These are phyloP conservation scores for Starmerella khaoyaiensis DNA, from an alignment of 805 yeast species.

Conservation along the genomic window DNA sequence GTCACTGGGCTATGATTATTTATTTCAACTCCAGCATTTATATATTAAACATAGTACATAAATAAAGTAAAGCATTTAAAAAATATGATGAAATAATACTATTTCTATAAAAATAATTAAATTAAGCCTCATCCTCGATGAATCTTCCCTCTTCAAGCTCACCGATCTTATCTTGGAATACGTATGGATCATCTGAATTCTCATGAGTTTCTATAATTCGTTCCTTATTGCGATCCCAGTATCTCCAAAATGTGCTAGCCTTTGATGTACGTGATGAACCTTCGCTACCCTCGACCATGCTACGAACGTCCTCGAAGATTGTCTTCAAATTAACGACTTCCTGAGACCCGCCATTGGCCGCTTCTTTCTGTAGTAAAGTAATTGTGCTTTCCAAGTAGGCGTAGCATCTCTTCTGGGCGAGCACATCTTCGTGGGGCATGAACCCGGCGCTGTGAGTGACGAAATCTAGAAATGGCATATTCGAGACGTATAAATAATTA, in stretches of 20 bases:
- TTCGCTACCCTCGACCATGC: slow-evolving; percentile 16
- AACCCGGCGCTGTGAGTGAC: slow-evolving; percentile 23
- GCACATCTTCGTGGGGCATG: slow-evolving; percentile 26
- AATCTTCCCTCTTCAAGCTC: slow-evolving; percentile 28
- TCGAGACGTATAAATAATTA: background rate
- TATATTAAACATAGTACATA: too few species aligned
- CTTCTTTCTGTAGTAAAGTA: slow-evolving; percentile 14
- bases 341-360: slow-evolving; percentile 11
- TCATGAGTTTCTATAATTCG: slow-evolving; percentile 19
- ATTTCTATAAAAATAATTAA: too few species aligned
- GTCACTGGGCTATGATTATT: too few species aligned
- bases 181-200: slow-evolving; percentile 16
- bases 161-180: slow-evolving; percentile 18
- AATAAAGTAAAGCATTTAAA: too few species aligned
- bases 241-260: slow-evolving; percentile 28
- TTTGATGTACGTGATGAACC: slow-evolving; percentile 15
- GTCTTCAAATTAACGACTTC: slow-evolving; percentile 5
- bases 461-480: slow-evolving; percentile 21
- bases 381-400: slow-evolving; percentile 22
- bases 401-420: slow-evolving; percentile 27
- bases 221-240: slow-evolving; percentile 29
- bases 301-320: slow-evolving; percentile 13
- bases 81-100: too few species aligned
- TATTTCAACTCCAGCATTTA: too few species aligned
- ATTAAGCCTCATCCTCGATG: too few species aligned